Evolutionary conservation across 305 asterid genomes (phyloP).

Genomic region (Andrographis paniculata): DNA sequence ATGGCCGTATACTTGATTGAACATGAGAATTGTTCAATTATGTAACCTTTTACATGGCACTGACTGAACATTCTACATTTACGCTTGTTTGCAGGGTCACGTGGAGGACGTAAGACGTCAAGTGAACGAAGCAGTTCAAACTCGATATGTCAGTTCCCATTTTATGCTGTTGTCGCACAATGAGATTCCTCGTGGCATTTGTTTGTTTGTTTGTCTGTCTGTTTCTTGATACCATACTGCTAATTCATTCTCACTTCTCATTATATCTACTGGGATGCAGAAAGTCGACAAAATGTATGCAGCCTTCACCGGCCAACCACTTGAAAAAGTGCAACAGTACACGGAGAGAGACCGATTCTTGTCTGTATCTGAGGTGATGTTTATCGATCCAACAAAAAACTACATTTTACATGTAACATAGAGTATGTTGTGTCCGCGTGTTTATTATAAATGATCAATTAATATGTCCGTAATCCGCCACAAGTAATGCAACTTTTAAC

Average conservation of each 20-base stretch:
- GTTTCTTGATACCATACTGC: no score
- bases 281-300: slow-evolving; percentile 82
- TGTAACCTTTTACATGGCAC: slow-evolving; percentile 9
- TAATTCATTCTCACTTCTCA: neutral
- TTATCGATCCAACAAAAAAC: no score
- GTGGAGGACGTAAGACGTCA: slow-evolving; percentile 84
- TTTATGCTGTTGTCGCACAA: slow-evolving; percentile 9
- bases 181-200: slow-evolving; percentile 2
- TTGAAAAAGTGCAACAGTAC: slow-evolving; percentile 72
- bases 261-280: slow-evolving; percentile 31
- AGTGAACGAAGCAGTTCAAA: slow-evolving; percentile 84
- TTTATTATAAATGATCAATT: no score
- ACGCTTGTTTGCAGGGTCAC: slow-evolving; percentile 73
- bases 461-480: no score
- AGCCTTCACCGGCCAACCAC: slow-evolving; percentile 80
- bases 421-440: no score
- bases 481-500: no score
- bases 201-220: neutral
- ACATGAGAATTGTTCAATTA: neutral
- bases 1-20: no score
- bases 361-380: slow-evolving; percentile 73
- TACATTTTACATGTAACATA: no score
- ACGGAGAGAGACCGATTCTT: slow-evolving; percentile 86
- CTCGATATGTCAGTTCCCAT: slow-evolving; percentile 71
- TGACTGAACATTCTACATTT: no score